These are phyloP conservation scores for Penicillium frequentans DNA, from an alignment of 2,329 filamentous ascomycete genomes.

Conservation along the genomic window DNA sequence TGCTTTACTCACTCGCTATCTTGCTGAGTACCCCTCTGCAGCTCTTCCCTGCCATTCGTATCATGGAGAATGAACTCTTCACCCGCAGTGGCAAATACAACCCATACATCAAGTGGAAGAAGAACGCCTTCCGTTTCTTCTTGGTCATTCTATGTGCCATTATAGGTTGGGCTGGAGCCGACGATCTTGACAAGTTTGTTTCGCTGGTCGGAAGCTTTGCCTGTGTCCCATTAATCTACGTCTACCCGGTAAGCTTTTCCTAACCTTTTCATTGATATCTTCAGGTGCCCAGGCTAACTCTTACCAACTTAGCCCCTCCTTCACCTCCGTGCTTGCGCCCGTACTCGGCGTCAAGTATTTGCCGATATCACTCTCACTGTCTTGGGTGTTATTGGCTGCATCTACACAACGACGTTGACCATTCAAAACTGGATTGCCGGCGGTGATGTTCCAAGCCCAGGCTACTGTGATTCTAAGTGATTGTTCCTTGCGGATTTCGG, in stretches of 20 bases:
- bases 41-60: conserved; percentile 96
- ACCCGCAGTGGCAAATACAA: conserved; percentile 96
- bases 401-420: conserved; percentile 86
- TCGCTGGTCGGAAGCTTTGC: conserved; percentile 95
- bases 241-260: conserved; percentile 78
- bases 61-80: conserved; percentile 92
- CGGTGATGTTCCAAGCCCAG: conserved; percentile 52
- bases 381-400: conserved; percentile 84
- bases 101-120: conserved; percentile 98
- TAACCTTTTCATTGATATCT: background rate
- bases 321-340: conserved; percentile 79
- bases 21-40: conserved; percentile 91
- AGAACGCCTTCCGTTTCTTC: conserved; percentile 94
- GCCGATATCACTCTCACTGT: conserved; percentile 75
- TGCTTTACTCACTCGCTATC: conserved; percentile 97
- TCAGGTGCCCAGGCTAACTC: conserved; percentile 2
- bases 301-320: conserved; percentile 69
- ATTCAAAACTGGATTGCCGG: conserved; percentile 79
- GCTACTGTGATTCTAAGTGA: conserved; percentile 59
- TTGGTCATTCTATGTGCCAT: conserved; percentile 82
- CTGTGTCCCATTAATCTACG: conserved; percentile 94
- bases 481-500: background rate
- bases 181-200: conserved; percentile 96
- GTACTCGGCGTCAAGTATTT: conserved; percentile 63
- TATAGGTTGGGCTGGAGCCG: conserved; percentile 89